Evolutionary conservation across 202 grass and related monocot genomes (phyloP), one percentile per base, ranked within the genome.

Genomic region (Elaeis oleifera): DNA sequence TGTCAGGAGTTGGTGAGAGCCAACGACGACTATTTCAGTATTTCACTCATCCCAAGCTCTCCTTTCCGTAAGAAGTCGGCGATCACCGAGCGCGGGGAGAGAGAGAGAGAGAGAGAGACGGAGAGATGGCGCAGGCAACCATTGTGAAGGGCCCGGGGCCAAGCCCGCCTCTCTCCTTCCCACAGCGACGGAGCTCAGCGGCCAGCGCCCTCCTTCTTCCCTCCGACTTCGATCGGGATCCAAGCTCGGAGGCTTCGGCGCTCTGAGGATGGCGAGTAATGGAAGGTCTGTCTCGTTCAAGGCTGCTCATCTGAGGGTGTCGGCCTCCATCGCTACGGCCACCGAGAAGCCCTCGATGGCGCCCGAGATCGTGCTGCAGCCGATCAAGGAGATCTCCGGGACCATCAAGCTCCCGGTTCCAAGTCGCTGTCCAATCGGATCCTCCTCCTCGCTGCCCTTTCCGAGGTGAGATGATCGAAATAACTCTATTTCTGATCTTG

Each of bases 351-450:
- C 80, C 50, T 79, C 87, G 1, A 79, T 78, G 48, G 77, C 74
- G 24, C 80, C 90, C 23, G 94, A 92, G 82, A 63, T 99, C 32
- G 75, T 89, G 61, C 82, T 92, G 48, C 84, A 97, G 74, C 92
- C 88, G 11, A 97, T 97, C 74, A 70, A 74, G 70, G 94, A 99
- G 79, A 94, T 99, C 79, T 99, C 94, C 21, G 88, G 92, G 23
- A 76, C 80, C 49, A 81, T 99, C 5, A 83, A 86, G 55, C 79
- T 99, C 68, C 94, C 0, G 94, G 94, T 2, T 99, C 94, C 67
- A 99, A 99, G 76, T 99, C 94, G 17, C 80, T 99, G 5, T 99
- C 94, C 58, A 99, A 99, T 80, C 83, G 94, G 74, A 94, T 89
- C 81, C 94, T 99, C 52, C 94, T 99, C 3, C 85, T 99, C 31